Conservation (phyloP, 768 basidiomycete genomes). For the Mycena chlorophos region DNA sequence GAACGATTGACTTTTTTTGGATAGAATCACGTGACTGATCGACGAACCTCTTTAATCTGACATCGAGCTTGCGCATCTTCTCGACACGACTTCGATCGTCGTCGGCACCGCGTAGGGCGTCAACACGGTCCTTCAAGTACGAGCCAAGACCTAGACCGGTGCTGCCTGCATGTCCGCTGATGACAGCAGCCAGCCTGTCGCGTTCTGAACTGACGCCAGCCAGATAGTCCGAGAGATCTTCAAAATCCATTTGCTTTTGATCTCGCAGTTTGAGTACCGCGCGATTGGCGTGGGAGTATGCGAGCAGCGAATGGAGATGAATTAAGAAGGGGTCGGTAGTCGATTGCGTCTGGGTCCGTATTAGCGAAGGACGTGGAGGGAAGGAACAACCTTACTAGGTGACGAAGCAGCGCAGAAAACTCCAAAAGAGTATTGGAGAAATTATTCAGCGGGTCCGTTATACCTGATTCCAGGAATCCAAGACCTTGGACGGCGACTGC, state of each 20-base stretch:
- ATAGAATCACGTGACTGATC: neutral
- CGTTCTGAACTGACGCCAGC: constrained; percentile 91
- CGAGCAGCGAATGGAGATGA: constrained; percentile 87
- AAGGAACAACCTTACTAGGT: constrained; percentile 54
- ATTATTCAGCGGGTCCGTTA: constrained; percentile 95
- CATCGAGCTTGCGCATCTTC: constrained; percentile 89
- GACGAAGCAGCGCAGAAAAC: constrained; percentile 86
- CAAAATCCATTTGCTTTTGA: constrained; percentile 98
- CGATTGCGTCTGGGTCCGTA: constrained; percentile 67
- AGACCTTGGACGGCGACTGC: constrained; percentile 95
- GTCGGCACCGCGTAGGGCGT: constrained; percentile 87
- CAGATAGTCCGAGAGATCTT: constrained; percentile 93
- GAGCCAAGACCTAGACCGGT: constrained; percentile 82
- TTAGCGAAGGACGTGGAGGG: neutral
- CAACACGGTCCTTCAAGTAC: constrained; percentile 90
- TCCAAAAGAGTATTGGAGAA: constrained; percentile 96
- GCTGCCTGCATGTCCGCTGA: constrained; percentile 85
- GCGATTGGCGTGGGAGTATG: constrained; percentile 91
- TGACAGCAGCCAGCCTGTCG: constrained; percentile 86
- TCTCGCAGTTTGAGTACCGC: constrained; percentile 94
- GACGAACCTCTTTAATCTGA: constrained; percentile 88
- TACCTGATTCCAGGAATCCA: constrained; percentile 96
- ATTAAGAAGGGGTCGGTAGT: constrained; percentile 88
- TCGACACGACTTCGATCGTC: constrained; percentile 92
- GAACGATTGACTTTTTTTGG: constrained; percentile 9